phyloP scores from a whole-genome alignment of 2,329 filamentous ascomycete genomes.

The Aspergillus sp. region DNA sequence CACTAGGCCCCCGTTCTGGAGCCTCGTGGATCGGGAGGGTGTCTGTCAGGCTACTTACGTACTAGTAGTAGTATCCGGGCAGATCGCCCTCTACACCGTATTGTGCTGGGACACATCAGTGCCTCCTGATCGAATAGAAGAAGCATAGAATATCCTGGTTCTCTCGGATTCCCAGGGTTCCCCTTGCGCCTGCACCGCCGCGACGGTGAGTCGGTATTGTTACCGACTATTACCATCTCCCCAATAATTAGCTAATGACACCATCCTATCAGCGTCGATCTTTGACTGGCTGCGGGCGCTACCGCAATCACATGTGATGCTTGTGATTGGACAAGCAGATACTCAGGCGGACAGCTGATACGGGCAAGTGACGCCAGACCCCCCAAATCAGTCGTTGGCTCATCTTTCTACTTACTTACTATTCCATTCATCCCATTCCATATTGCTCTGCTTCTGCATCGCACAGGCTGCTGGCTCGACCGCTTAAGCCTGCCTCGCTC shows the following conservation, averaged over 20 bases:
- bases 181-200: background rate
- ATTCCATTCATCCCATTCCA: background rate
- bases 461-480: slow-evolving; percentile 14
- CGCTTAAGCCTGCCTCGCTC: slow-evolving; percentile 11
- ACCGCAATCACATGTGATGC: slow-evolving; percentile 20
- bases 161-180: background rate
- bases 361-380: slow-evolving; percentile 28
- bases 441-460: slow-evolving; percentile 16
- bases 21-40: slow-evolving; percentile 10
- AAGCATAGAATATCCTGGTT: background rate
- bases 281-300: slow-evolving; percentile 11
- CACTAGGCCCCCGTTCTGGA: slow-evolving; percentile 14
- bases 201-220: background rate
- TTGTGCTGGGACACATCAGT: too few relatives aligned
- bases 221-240: slow-evolving; percentile 1
- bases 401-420: too few relatives aligned
- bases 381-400: background rate
- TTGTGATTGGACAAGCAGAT: slow-evolving; percentile 20
- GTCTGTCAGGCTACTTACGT: background rate
- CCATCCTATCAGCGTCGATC: background rate
- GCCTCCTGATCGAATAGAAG: too few relatives aligned
- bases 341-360: slow-evolving; percentile 25
- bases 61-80: too few relatives aligned
- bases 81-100: background rate
- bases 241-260: slow-evolving; percentile 17